Conservation (phyloP, 176 grass and related monocot species). For the Aegilops sharonensis region DNA sequence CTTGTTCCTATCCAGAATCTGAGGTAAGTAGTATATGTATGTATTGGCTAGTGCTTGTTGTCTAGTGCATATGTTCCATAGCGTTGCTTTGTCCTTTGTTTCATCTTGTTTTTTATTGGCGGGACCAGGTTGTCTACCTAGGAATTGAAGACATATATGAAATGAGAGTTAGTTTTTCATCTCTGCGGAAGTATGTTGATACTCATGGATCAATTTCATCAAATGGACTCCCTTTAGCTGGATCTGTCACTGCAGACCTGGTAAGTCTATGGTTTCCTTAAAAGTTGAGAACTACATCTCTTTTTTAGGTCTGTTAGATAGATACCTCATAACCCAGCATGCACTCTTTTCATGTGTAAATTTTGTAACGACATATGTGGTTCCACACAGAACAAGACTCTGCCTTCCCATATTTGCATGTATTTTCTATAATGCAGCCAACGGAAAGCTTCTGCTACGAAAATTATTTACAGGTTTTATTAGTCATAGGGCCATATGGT, state of each 20-base stretch:
- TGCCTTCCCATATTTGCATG: too few species aligned
- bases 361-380: background rate
- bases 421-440: too few species aligned
- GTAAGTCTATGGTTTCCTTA: conserved; percentile 7
- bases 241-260: conserved; percentile 32
- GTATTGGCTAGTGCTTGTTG: background rate
- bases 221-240: conserved; percentile 65
- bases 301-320: background rate
- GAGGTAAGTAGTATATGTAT: conserved; percentile 47
- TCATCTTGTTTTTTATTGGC: conserved; percentile 22
- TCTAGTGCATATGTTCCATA: background rate
- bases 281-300: background rate
- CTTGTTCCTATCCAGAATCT: conserved; percentile 76
- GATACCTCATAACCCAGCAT: background rate
- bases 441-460: background rate
- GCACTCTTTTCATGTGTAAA: background rate
- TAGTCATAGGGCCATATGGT: too few species aligned
- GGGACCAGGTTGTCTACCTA: conserved; percentile 66
- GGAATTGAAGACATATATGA: conserved; percentile 88
- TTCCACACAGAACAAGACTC: background rate
- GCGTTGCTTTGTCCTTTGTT: background rate
- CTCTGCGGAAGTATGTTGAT: conserved; percentile 85
- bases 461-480: too few species aligned
- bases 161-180: conserved; percentile 85
- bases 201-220: conserved; percentile 72